A percentile compares a stretch with the other conserved stretches of the same genome.
phyloP scores from a whole-genome alignment of 148 eudicot genomes.

The Camellia japonica region DNA sequence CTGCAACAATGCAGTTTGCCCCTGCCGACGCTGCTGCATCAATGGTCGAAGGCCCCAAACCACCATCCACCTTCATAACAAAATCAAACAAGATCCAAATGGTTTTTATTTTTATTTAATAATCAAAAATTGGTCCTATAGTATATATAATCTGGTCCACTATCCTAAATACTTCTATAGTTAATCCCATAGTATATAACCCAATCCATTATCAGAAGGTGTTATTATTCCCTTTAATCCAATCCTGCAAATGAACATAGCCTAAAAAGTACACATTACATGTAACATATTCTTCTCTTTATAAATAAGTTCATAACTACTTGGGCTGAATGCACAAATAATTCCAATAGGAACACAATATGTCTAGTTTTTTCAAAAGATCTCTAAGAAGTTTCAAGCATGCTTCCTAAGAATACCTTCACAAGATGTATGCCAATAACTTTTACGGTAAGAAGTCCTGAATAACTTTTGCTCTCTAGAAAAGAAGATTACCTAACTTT shows the following conservation, averaged over 20 bases:
- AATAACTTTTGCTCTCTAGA: background rate
- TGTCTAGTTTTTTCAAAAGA: background rate
- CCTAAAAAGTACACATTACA: background rate
- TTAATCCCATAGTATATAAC: no score
- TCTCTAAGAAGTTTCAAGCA: constrained; percentile 2
- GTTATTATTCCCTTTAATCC: no score
- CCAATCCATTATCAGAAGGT: no score
- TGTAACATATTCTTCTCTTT: background rate
- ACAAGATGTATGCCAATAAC: background rate
- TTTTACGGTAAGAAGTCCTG: background rate
- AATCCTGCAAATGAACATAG: no score
- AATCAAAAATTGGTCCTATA: no score
- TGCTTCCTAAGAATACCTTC: background rate
- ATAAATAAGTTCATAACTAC: background rate
- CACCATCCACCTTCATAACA: constrained; percentile 75
- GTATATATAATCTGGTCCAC: no score
- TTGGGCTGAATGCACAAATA: background rate
- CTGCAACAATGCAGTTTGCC: constrained; percentile 97
- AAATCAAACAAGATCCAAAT: background rate
- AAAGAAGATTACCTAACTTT: background rate
- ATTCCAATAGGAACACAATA: background rate
- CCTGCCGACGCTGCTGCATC: constrained; percentile 82
- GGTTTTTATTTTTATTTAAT: no score
- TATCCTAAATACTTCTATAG: no score
- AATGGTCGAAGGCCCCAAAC: constrained; percentile 90